Percentiles rank a stretch among this genome's conserved stretches.
Conservation (phyloP, 345 rosid species). For the Camelina sativa region DNA sequence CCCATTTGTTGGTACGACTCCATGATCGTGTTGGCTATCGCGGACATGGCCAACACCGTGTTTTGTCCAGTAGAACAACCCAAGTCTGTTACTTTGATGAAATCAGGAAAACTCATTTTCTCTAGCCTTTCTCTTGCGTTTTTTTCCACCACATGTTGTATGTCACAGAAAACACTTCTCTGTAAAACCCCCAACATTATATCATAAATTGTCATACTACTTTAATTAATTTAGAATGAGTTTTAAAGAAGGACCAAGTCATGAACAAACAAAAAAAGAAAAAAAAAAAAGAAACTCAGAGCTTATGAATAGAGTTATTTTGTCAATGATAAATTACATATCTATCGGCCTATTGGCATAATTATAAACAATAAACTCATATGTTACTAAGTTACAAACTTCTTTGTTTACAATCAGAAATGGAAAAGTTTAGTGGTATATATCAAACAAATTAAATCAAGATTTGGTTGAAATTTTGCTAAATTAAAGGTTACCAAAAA, state of each 20-base stretch:
- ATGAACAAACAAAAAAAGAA: too few relatives aligned
- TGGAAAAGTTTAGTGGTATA: background rate
- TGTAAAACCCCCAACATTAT: background rate
- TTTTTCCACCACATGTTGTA: background rate
- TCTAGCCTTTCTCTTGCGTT: background rate
- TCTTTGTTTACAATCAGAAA: background rate
- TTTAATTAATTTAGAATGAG: background rate
- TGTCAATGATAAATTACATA: background rate
- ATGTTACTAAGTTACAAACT: too few relatives aligned
- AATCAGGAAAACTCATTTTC: background rate
- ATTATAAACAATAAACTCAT: too few relatives aligned
- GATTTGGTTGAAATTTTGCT: background rate
- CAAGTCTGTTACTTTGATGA: slow-evolving; percentile 45
- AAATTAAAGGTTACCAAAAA: too few relatives aligned
- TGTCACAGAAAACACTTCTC: slow-evolving; percentile 1
- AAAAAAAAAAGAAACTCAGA: background rate
- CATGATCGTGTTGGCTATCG: slow-evolving; percentile 7
- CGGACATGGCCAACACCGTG: slow-evolving; percentile 27
- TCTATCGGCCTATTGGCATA: too few relatives aligned
- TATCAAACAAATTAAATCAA: background rate
- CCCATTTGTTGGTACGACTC: background rate
- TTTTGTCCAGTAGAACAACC: slow-evolving; percentile 59
- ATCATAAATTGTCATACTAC: background rate
- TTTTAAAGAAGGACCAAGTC: background rate
- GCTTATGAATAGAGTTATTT: too few relatives aligned